phyloP scores from a whole-genome alignment of 345 rosid species.

The Hibiscus trionum region DNA sequence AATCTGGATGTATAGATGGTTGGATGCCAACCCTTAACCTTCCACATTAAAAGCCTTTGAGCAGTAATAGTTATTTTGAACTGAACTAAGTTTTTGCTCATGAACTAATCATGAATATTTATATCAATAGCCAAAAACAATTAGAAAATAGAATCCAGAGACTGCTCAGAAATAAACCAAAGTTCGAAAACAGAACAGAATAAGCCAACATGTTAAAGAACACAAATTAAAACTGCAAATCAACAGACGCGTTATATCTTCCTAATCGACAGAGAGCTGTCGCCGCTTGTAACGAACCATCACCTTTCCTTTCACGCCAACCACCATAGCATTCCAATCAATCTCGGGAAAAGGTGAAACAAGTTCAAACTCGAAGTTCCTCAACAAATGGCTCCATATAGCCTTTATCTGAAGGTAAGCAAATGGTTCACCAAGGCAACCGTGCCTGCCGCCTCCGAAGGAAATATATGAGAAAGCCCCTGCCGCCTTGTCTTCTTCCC shows the following conservation, averaged over 20 bases:
- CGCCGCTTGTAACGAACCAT: conserved; percentile 7
- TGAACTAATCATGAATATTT: not conserved
- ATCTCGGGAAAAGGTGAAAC: not conserved
- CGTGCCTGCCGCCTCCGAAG: not conserved
- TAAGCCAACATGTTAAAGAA: not conserved
- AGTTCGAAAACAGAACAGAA: not conserved
- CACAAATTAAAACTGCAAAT: not conserved
- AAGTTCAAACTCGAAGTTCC: not conserved
- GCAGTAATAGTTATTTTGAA: not conserved
- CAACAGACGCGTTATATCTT: not conserved
- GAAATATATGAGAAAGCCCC: not conserved
- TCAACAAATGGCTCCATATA: conserved; percentile 5
- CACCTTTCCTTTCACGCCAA: conserved; percentile 1
- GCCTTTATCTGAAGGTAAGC: conserved; percentile 5
- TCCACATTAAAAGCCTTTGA: not conserved
- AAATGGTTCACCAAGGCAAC: conserved; percentile 1
- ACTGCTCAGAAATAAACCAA: not conserved
- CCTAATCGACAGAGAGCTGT: not conserved
- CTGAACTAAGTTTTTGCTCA: not conserved
- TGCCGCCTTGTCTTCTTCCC: conserved; percentile 5
- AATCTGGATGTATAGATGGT: not conserved
- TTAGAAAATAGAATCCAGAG: not conserved
- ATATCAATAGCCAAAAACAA: not conserved
- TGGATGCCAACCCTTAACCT: not conserved
- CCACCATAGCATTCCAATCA: conserved; percentile 5